Evolutionary conservation across 177 flowering plant genomes (phyloP), one percentile per base, ranked within the genome.

Genomic region (Telopea speciosissima): DNA sequence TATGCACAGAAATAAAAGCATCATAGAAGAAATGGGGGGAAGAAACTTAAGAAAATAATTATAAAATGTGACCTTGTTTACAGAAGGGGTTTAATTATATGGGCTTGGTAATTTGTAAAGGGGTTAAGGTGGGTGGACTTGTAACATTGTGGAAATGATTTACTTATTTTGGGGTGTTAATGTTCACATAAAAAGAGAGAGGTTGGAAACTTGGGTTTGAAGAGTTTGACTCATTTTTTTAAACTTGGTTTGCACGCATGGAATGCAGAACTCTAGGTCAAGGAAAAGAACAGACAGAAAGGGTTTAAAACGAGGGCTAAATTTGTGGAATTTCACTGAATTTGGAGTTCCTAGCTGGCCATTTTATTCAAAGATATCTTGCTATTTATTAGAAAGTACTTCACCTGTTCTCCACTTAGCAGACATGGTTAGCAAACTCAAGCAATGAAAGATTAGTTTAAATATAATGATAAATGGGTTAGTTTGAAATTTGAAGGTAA

Each of bases 381-480:
- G 69, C 70, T 69, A 72, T 84, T 81, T 68, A 76, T 65, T 67
- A 69, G 31, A 28, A 31, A 67, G 31, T 79, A 60, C 60, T 69
- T 68, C 60, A 42, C 52, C 67, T 81, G 85, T 70, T 70, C 71
- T 67, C 78, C 75, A 62, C 42, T 12, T 63, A 70, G 84, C 73
- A 79, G 83, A 83, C 84, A 86, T 71, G 76, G 74, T 80, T 74
- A 61, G 81, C 75, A 77, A 75, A 76, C 66, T 77, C 68, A 71
- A 72, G 72, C 64, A 67, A 70, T 42, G 24, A 2, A 2, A 36
- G 56, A 70, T 62, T 33, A 74, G 52, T 70, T 40, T 26, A 61
- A 66, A 22, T 49, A 63, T 67, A 2, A 66, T 31, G 16, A 52
- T 36, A 63, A 28, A 14, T 42, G 40, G 7, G 40, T 36, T 36